Conservation (phyloP, 352 stramenopile species). For the Blastocystis sp. region DNA sequence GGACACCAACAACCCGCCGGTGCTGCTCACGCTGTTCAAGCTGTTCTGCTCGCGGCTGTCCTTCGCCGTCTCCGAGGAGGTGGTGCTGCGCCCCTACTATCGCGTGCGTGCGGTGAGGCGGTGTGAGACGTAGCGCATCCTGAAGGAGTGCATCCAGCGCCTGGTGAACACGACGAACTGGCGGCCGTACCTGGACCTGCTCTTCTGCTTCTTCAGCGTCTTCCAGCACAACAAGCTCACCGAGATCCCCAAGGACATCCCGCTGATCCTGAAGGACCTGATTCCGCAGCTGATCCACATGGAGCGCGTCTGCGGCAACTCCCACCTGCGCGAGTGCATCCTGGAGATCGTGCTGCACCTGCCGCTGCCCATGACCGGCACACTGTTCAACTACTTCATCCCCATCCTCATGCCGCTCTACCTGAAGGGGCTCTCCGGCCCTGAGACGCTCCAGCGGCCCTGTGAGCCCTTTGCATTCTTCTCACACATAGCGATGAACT, state of each 20-base stretch:
- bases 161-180: conserved; percentile 38
- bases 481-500: conserved; percentile 33
- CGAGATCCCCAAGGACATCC: conserved; percentile 28
- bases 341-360: conserved; percentile 49
- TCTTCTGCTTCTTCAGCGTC: conserved; percentile 31
- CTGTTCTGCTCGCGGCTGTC: conserved; percentile 13
- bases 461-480: background rate
- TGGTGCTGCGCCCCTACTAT: conserved; percentile 20
- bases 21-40: conserved; percentile 36
- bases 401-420: conserved; percentile 27
- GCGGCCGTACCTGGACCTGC: conserved; percentile 44
- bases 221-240: conserved; percentile 38
- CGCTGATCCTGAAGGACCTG: conserved; percentile 2
- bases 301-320: conserved; percentile 33
- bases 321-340: conserved; percentile 40
- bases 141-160: conserved; percentile 39
- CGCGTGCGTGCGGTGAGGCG: background rate
- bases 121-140: background rate
- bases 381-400: background rate
- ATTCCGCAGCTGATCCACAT: conserved; percentile 46
- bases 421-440: conserved; percentile 14
- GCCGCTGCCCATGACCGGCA: conserved; percentile 13
- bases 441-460: conserved; percentile 13
- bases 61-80: conserved; percentile 6
- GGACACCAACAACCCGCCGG: conserved; percentile 39